These are phyloP conservation scores for Diutina rugosa DNA, from an alignment of 1,139 yeast species.

Conservation along the genomic window DNA sequence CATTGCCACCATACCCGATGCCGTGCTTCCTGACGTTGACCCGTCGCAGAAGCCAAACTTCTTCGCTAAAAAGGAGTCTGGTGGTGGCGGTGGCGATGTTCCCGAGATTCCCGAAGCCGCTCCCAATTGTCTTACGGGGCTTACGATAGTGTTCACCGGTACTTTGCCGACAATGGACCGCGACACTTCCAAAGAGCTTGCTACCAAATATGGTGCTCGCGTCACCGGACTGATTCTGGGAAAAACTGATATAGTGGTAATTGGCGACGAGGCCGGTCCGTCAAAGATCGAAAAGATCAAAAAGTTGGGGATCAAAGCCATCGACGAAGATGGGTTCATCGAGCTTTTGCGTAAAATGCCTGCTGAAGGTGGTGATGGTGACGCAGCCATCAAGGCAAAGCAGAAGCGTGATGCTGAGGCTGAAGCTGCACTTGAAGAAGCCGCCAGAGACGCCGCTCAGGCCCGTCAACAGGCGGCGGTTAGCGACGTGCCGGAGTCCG, in stretches of 20 bases:
- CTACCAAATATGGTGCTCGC: conserved; percentile 85
- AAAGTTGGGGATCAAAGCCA: conserved; percentile 60
- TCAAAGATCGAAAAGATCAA: conserved; percentile 78
- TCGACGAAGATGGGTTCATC: conserved; percentile 78
- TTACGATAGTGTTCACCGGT: conserved; percentile 92
- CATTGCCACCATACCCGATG: conserved; percentile 12
- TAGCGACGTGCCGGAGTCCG: conserved; percentile 8
- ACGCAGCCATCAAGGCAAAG: conserved; percentile 59
- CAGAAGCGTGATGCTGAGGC: conserved; percentile 60
- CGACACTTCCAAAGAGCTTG: conserved; percentile 59
- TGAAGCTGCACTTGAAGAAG: conserved; percentile 34
- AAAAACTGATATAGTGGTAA: conserved; percentile 76
- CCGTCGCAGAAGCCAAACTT: not conserved
- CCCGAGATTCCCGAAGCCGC: conserved; percentile 52
- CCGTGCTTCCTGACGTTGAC: conserved; percentile 1
- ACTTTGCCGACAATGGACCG: conserved; percentile 70
- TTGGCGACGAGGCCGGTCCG: conserved; percentile 97
- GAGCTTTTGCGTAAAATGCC: conserved; percentile 73
- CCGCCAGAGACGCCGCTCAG: conserved; percentile 15
- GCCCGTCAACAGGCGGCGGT: conserved; percentile 6
- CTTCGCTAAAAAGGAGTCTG: not conserved
- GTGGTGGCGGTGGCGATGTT: not conserved
- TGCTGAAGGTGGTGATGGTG: conserved; percentile 81
- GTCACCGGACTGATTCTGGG: conserved; percentile 81
- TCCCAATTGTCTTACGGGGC: conserved; percentile 72